phyloP scores from a whole-genome alignment of 495 filamentous ascomycete species.

The Aspergillus saccharolyticus region DNA sequence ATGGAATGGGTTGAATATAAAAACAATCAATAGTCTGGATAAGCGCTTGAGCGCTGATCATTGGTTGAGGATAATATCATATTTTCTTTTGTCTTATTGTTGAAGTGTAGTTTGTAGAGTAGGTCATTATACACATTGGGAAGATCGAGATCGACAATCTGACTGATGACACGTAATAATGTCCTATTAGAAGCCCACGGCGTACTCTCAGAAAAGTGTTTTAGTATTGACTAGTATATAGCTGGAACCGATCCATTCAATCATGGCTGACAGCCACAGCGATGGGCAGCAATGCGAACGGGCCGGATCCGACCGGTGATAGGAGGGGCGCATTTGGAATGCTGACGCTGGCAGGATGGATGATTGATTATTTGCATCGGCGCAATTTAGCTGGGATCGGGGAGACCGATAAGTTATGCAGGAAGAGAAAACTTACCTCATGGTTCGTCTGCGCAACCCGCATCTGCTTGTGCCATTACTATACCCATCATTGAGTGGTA shows the following conservation, averaged over 20 bases:
- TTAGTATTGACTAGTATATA: too few species aligned
- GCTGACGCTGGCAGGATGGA: not conserved
- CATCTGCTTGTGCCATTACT: too few species aligned
- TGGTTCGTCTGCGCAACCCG: too few species aligned
- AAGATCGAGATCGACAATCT: not conserved
- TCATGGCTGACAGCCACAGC: not conserved
- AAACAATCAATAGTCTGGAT: not conserved
- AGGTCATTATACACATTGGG: too few species aligned
- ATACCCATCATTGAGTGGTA: too few species aligned
- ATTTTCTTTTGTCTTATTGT: not conserved
- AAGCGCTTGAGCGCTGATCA: not conserved
- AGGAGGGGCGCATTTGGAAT: not conserved
- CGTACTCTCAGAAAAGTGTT: too few species aligned
- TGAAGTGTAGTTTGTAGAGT: too few species aligned
- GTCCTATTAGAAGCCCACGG: too few species aligned
- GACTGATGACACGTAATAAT: too few species aligned
- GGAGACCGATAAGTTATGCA: not conserved
- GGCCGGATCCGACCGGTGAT: not conserved
- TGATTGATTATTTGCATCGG: not conserved
- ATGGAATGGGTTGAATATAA: not conserved
- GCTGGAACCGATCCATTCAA: too few species aligned
- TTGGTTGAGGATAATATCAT: not conserved
- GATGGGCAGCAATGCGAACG: not conserved
- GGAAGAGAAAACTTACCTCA: not conserved
- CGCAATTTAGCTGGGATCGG: slow-evolving; percentile 1